Evolutionary conservation across 352 stramenopile genomes (phyloP), one percentile per base, ranked within the genome.

Genomic region (Globisporangium takayamanum): DNA sequence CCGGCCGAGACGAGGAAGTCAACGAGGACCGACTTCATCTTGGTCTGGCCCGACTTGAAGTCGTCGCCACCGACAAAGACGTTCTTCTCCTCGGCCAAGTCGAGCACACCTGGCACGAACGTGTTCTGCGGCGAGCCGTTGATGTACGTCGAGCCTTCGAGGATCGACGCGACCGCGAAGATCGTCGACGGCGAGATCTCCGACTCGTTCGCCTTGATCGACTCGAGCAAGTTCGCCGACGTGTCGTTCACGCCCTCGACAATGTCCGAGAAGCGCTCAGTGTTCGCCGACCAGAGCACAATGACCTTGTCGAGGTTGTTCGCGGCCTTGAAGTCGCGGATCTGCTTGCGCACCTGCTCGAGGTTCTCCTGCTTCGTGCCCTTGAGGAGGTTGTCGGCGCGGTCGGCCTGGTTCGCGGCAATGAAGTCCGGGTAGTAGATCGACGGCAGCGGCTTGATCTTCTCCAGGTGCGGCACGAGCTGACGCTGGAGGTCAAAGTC

Each of bases 391-490:
- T 99, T 99, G 76, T 99, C 90, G 5, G 96, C 97, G 63, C 97
- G 94, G 65, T 99, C 96, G 39, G 87, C 85, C 80, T 99, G 97
- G 84, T 99, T 99, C 25, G 96, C 97, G 33, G 97, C 97, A 61
- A 99, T 99, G 66, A 99, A 99, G 71, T 99, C 96, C 39, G 96
- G 93, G 80, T 99, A 98, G 80, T 99, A 99, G 55, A 99, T 97
- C 26, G 88, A 98, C 5, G 96, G 96, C 36, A 99, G 73, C 25
- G 97, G 97, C 64, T 88, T 87, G 64, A 99, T 97, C 62, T 97
- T 89, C 72, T 98, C 89, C 76, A 99, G 96, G 67, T 98, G 68
- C 28, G 95, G 93, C 63, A 97, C 92, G 0, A 99, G 80, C 79
- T 99, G 88, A 51, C 94, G 86, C 83, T 99, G 97, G 55, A 99